phyloP scores from a whole-genome alignment of 108 stramenopile genomes.

The Nannochloropsis granulata region DNA sequence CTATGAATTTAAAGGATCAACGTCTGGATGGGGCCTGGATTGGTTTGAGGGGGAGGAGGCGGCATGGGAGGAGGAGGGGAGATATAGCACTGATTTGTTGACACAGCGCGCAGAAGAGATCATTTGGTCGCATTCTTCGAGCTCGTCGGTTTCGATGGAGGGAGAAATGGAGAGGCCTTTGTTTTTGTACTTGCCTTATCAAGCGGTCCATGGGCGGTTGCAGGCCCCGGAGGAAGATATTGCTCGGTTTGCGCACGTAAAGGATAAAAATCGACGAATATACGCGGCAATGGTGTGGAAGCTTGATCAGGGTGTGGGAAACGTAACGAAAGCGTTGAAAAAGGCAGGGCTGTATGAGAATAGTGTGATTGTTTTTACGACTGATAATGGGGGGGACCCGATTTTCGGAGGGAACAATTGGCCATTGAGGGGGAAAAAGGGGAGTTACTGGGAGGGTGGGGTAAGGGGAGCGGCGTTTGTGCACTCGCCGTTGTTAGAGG shows the following conservation, averaged over 20 bases:
- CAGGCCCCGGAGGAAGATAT: slow-evolving; percentile 11
- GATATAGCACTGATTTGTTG: neutral
- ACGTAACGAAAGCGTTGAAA: neutral
- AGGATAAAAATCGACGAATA: neutral
- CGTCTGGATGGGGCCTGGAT: neutral
- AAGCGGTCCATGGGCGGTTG: slow-evolving; percentile 26
- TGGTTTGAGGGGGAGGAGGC: neutral
- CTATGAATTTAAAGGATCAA: neutral
- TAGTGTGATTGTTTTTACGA: slow-evolving; percentile 13
- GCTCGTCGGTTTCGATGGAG: too few relatives aligned
- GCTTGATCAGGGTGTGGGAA: slow-evolving; percentile 21
- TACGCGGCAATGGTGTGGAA: slow-evolving; percentile 22
- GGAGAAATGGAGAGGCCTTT: slow-evolving; percentile 4
- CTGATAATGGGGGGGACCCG: slow-evolving; percentile 31
- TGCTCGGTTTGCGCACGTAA: neutral
- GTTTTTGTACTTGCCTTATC: slow-evolving; percentile 28
- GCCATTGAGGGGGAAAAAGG: slow-evolving; percentile 19
- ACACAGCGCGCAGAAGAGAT: neutral
- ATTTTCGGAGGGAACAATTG: slow-evolving; percentile 22
- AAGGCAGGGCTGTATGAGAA: slow-evolving; percentile 20
- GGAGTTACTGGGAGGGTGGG: slow-evolving; percentile 25
- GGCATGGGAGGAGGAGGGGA: neutral
- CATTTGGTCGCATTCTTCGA: neutral
- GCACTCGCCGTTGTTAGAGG: slow-evolving; percentile 1
- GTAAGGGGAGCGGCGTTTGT: slow-evolving; percentile 11